A percentile compares a stretch with the other conserved stretches of the same genome.
These are phyloP conservation scores for Salvia splendens DNA, from an alignment of 257 asterid genomes.

Conservation along the genomic window DNA sequence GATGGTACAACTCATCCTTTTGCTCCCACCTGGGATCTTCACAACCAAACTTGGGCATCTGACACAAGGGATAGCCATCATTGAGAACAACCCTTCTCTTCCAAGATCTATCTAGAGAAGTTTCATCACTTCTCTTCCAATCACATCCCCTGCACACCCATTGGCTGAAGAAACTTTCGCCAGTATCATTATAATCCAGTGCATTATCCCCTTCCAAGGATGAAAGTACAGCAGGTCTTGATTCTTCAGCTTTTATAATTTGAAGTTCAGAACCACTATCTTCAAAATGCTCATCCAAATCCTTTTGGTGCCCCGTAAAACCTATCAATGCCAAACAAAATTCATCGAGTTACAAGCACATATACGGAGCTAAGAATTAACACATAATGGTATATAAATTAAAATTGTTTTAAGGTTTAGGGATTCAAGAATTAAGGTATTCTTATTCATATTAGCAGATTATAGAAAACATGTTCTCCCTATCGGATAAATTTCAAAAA, in stretches of 20 bases:
- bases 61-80: slow-evolving; percentile 89
- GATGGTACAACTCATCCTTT: slow-evolving; percentile 73
- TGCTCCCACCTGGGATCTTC: slow-evolving; percentile 91
- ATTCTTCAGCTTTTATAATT: slow-evolving; percentile 38
- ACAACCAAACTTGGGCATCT: slow-evolving; percentile 74
- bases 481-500: background rate
- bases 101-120: slow-evolving; percentile 63
- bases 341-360: slow-evolving; percentile 17
- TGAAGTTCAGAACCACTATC: slow-evolving; percentile 47
- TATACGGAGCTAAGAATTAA: background rate
- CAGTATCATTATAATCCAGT: slow-evolving; percentile 41
- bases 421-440: background rate
- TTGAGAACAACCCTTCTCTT: slow-evolving; percentile 81
- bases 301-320: slow-evolving; percentile 45
- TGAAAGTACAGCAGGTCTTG: slow-evolving; percentile 34
- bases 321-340: slow-evolving; percentile 44
- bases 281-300: slow-evolving; percentile 42
- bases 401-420: background rate
- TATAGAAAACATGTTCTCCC: background rate
- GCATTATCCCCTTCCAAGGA: slow-evolving; percentile 53
- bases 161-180: slow-evolving; percentile 61
- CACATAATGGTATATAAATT: background rate
- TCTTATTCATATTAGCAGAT: slow-evolving; percentile 5
- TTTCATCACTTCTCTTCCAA: slow-evolving; percentile 91
- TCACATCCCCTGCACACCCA: slow-evolving; percentile 98